Evolutionary conservation across 1,284 basidiomycete genomes (phyloP).

Genomic region (Pseudozyma thailandica): DNA sequence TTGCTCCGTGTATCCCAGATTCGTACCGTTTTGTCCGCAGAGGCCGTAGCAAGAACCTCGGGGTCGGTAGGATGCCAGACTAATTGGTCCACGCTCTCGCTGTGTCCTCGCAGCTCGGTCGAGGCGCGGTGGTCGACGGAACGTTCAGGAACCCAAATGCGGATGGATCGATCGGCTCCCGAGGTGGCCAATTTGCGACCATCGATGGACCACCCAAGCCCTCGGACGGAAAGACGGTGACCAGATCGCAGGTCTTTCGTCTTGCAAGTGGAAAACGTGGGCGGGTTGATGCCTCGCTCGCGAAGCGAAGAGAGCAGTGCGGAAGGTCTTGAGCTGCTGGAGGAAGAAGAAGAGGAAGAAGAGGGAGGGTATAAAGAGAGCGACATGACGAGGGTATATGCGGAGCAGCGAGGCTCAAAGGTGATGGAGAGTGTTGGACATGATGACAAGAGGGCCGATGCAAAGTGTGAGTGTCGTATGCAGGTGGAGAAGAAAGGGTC

Average conservation of each 20-base stretch:
- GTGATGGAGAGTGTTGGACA: too few species aligned
- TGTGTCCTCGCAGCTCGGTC: constrained; percentile 60
- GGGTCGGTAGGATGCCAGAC: constrained; percentile 57
- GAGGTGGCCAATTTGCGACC: constrained; percentile 59
- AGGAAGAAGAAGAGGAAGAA: neutral
- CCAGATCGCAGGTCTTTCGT: constrained; percentile 48
- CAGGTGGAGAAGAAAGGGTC: constrained; percentile 10
- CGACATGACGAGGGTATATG: constrained; percentile 11
- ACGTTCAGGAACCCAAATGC: constrained; percentile 61
- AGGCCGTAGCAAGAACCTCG: constrained; percentile 56
- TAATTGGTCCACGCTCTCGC: constrained; percentile 60
- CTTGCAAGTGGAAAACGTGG: constrained; percentile 21
- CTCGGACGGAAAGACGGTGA: constrained; percentile 47
- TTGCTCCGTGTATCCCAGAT: constrained; percentile 58
- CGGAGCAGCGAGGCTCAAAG: too few species aligned
- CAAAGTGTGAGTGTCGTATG: neutral
- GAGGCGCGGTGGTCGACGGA: constrained; percentile 55
- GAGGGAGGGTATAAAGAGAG: constrained; percentile 19
- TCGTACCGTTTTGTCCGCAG: constrained; percentile 56
- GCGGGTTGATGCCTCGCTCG: constrained; percentile 17
- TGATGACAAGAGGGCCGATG: neutral
- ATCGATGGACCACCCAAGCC: constrained; percentile 57
- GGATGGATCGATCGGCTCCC: constrained; percentile 43
- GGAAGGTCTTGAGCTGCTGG: neutral
- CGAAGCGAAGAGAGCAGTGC: constrained; percentile 6